phyloP scores from a whole-genome alignment of 2,329 filamentous ascomycete species.

The Trichophyton verrucosum region DNA sequence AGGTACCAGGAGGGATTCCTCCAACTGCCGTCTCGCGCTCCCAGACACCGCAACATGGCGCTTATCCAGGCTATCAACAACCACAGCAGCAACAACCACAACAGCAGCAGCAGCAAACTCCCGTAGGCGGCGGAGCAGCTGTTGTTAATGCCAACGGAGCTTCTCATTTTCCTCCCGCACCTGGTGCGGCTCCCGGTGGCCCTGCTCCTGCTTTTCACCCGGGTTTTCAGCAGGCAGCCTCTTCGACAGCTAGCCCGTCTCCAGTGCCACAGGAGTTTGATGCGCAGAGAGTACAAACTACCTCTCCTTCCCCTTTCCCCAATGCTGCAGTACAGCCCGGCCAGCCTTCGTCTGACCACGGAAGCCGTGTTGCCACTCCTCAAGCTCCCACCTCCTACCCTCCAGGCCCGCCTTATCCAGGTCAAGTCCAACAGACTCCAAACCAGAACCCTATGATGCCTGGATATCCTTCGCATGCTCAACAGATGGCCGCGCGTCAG shows the following conservation, averaged over 20 bases:
- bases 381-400: constrained; percentile 57
- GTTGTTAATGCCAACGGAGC: constrained; percentile 18
- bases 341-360: constrained; percentile 58
- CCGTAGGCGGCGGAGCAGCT: constrained; percentile 36
- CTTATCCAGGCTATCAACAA: constrained; percentile 57
- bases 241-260: constrained; percentile 76
- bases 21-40: constrained; percentile 55
- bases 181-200: background rate
- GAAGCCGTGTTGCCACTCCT: constrained; percentile 52
- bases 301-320: constrained; percentile 84
- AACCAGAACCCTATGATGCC: constrained; percentile 28
- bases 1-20: constrained; percentile 59
- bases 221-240: constrained; percentile 55
- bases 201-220: background rate
- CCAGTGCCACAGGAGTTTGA: constrained; percentile 71
- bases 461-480: constrained; percentile 36
- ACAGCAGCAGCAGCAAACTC: constrained; percentile 19
- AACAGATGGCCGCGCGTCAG: constrained; percentile 59
- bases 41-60: constrained; percentile 74
- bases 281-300: constrained; percentile 68
- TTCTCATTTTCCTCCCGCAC: constrained; percentile 44
- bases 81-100: no score
- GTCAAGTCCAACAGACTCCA: constrained; percentile 24
- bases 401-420: constrained; percentile 35
- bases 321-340: constrained; percentile 58